Evolutionary conservation across 495 filamentous ascomycete species (phyloP), one percentile per base, ranked within the genome.

Genomic region (Podospora sp.): DNA sequence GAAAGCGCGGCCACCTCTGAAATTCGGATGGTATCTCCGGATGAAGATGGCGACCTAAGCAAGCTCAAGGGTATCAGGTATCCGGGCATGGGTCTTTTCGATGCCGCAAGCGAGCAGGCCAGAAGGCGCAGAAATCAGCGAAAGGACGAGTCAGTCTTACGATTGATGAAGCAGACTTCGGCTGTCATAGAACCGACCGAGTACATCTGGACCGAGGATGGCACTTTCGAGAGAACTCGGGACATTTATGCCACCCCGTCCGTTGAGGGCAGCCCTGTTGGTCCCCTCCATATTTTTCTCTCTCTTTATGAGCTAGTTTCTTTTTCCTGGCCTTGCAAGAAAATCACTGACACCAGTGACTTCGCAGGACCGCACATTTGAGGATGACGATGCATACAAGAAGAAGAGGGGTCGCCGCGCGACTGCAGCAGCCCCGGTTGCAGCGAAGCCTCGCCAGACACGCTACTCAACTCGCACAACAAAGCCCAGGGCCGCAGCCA

Each of bases 51-150:
- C 40, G 78, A 80, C 26, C 60, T 68, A 62, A 77, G 76, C 60
- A 82, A 81, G 72, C 80, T 97, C 66, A 97, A 96, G 76, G 93
- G 93, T 0, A 77, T 91, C 8, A 74, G 85, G 56, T 96, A 87
- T 83, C 91, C 91, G 4, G 93, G 93, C 9, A 97, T 97, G 93
- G 87, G 89, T 62, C 78, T 94, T 21, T 96, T 96, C 71, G 93
- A 97, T 73, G 90, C 92, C 12, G 93, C 93, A 8, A 92, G 87
- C 0, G 82, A 87, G 62, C 85, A 90, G 57, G 90, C 90, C 82
- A 89, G 89, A 72, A 87, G 90, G 46, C 91, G 86, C 78, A 87
- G 93, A 50, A 97, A 97, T 72, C 93, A 97, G 76, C 90, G 90
- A 68, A 97, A 97, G 72, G 89, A 91, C 63, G 83, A 80, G 14